Percentiles rank a stretch among this genome's conserved stretches.
Conservation (phyloP, 352 stramenopile genomes). For the Globisporangium mamillatum region DNA sequence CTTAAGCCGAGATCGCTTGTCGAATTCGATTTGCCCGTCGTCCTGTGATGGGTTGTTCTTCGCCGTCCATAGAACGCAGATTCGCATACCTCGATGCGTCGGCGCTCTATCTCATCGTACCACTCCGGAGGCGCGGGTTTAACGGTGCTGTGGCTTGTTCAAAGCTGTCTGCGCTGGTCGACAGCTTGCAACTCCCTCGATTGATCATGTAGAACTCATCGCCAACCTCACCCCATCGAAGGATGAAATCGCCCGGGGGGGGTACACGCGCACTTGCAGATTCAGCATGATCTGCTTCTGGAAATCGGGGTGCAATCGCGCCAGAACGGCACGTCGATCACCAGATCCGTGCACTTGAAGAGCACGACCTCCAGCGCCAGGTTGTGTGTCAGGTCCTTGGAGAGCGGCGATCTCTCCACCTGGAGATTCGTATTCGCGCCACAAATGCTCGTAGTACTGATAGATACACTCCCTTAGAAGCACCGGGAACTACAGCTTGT, state of each 20-base stretch:
- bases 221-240: background rate
- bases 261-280: conserved; percentile 51
- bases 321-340: conserved; percentile 40
- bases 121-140: background rate
- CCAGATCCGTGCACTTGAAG: conserved; percentile 67
- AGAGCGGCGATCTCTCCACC: conserved; percentile 52
- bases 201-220: background rate
- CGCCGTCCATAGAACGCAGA: conserved; percentile 19
- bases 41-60: background rate
- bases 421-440: conserved; percentile 61
- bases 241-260: conserved; percentile 32
- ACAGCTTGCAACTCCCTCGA: conserved; percentile 42
- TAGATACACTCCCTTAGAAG: conserved; percentile 57
- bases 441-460: conserved; percentile 71
- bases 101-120: background rate
- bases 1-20: background rate
- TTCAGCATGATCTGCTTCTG: conserved; percentile 49
- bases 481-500: conserved; percentile 44
- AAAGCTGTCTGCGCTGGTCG: conserved; percentile 24
- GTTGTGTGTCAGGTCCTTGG: conserved; percentile 57
- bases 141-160: conserved; percentile 42
- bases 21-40: background rate
- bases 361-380: conserved; percentile 62
- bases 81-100: conserved; percentile 22
- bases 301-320: conserved; percentile 46